Percentiles rank a stretch among this genome's conserved stretches.
Conservation (phyloP, 352 stramenopile species). For the Globisporangium camurandrum region DNA sequence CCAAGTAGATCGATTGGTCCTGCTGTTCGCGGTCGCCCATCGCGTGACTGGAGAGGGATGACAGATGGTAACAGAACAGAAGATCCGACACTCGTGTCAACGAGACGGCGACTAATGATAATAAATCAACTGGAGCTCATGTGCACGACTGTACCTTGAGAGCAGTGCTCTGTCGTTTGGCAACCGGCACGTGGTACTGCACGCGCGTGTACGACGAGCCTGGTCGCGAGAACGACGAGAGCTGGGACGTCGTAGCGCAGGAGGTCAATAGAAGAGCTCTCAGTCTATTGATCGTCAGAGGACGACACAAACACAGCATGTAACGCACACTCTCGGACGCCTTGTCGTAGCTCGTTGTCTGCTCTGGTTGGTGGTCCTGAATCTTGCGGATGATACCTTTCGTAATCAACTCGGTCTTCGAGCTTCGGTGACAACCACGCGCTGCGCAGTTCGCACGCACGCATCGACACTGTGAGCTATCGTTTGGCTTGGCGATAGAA, state of each 20-base stretch:
- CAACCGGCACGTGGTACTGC: constrained; percentile 44
- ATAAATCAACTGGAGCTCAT: too few relatives aligned
- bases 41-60: constrained; percentile 33
- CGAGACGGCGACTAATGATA: too few relatives aligned
- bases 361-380: constrained; percentile 39
- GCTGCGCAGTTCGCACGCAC: too few relatives aligned
- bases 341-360: constrained; percentile 31
- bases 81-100: too few relatives aligned
- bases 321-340: constrained; percentile 11
- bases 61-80: too few relatives aligned
- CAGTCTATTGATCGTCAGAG: too few relatives aligned
- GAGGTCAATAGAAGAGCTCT: too few relatives aligned
- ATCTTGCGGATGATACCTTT: constrained; percentile 71
- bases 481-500: neutral
- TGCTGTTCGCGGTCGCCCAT: constrained; percentile 15
- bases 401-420: constrained; percentile 42
- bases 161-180: constrained; percentile 30
- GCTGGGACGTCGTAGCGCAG: constrained; percentile 19
- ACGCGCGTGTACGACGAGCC: constrained; percentile 64
- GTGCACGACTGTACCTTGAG: too few relatives aligned
- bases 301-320: neutral
- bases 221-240: constrained; percentile 67
- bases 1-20: constrained; percentile 59
- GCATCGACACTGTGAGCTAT: neutral
- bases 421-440: constrained; percentile 37